Conservation (phyloP, 768 basidiomycete genomes). For the Fomitopsis serialis region DNA sequence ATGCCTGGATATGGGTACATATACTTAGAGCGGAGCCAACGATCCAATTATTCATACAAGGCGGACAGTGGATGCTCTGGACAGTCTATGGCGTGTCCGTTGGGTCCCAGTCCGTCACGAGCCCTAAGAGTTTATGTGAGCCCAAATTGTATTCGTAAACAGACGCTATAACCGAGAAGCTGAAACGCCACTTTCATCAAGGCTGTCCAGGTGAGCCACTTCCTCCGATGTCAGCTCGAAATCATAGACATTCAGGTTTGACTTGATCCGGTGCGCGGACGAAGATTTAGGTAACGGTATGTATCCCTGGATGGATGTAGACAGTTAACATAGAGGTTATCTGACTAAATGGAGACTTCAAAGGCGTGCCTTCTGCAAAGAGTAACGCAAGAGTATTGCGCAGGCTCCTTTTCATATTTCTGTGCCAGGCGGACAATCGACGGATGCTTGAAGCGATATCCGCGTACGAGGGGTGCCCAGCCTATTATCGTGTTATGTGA, state of each 20-base stretch:
- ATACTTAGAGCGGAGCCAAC: too few species aligned
- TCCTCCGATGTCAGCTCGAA: constrained; percentile 51
- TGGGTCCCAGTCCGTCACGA: constrained; percentile 25
- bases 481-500: constrained; percentile 32
- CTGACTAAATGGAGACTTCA: too few species aligned
- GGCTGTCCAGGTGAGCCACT: constrained; percentile 41
- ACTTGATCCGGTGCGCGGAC: constrained; percentile 44
- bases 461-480: constrained; percentile 74
- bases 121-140: constrained; percentile 7
- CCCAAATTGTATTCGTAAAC: neutral
- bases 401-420: constrained; percentile 52
- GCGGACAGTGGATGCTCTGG: neutral
- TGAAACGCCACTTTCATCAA: constrained; percentile 47
- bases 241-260: constrained; percentile 59
- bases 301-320: constrained; percentile 35
- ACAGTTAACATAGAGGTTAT: neutral
- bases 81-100: constrained; percentile 20
- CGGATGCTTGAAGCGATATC: constrained; percentile 58
- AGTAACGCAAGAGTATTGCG: constrained; percentile 68
- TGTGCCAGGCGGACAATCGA: constrained; percentile 39
- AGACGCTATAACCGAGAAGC: too few species aligned
- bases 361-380: constrained; percentile 60
- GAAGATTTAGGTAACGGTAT: constrained; percentile 64
- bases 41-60: too few species aligned
- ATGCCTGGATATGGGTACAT: too few species aligned